A percentile compares a stretch with the other conserved stretches of the same genome.
These are phyloP conservation scores for Theileria luwenshuni DNA, from an alignment of 169 alveolate species.

Conservation along the genomic window DNA sequence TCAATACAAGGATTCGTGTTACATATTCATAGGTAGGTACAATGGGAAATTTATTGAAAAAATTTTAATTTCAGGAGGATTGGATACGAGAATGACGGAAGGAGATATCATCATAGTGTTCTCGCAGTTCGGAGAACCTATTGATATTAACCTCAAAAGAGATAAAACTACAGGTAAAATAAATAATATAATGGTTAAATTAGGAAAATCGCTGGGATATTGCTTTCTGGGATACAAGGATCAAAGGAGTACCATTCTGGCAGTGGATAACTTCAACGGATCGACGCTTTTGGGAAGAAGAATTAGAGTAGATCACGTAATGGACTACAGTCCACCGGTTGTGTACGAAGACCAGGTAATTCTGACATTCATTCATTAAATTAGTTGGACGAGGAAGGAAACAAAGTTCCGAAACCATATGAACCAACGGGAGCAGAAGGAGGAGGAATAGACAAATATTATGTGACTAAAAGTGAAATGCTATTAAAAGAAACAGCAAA, in stretches of 20 bases:
- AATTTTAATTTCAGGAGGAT: constrained; percentile 73
- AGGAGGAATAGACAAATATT: constrained; percentile 76
- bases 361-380: background rate
- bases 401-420: constrained; percentile 70
- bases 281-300: constrained; percentile 85
- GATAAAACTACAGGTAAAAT: constrained; percentile 93
- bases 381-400: constrained; percentile 63
- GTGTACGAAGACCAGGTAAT: constrained; percentile 51
- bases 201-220: constrained; percentile 90
- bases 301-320: constrained; percentile 94
- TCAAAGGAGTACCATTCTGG: constrained; percentile 96
- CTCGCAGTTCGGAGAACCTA: constrained; percentile 97
- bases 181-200: background rate
- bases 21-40: constrained; percentile 70
- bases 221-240: constrained; percentile 96
- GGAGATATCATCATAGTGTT: constrained; percentile 97
- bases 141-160: constrained; percentile 92
- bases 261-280: constrained; percentile 98
- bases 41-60: background rate
- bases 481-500: constrained; percentile 53
- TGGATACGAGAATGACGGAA: constrained; percentile 93
- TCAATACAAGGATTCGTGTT: constrained; percentile 76
- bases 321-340: constrained; percentile 85
- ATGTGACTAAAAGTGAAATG: constrained; percentile 76
- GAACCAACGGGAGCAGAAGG: constrained; percentile 87